Evolutionary conservation across 768 basidiomycete genomes (phyloP).

Genomic region (Gautieria morchelliformis): DNA sequence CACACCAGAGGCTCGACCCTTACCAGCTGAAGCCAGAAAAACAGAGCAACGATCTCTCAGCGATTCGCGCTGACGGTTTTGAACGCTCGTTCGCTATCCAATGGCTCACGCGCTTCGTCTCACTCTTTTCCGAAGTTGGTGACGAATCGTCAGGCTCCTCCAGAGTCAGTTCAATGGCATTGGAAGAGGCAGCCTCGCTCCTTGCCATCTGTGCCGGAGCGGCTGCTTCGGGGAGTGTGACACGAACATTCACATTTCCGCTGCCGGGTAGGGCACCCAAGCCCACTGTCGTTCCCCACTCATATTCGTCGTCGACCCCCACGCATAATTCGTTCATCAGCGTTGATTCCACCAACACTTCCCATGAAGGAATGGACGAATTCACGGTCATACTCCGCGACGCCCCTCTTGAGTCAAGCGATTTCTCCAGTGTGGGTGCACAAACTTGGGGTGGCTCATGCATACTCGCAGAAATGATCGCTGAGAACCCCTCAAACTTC

Average conservation of each 20-base stretch:
- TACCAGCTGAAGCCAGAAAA: neutral
- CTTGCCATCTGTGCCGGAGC: conserved; percentile 58
- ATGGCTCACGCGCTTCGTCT: conserved; percentile 66
- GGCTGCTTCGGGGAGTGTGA: conserved; percentile 48
- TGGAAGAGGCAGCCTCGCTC: conserved; percentile 44
- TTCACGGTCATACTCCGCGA: conserved; percentile 48
- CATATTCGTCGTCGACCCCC: neutral
- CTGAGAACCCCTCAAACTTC: conserved; percentile 44
- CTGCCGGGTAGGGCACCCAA: neutral
- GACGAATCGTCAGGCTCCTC: conserved; percentile 18
- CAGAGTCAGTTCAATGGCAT: conserved; percentile 8
- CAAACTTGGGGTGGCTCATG: conserved; percentile 89
- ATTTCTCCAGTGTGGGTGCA: conserved; percentile 65
- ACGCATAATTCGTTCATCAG: neutral
- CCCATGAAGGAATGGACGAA: conserved; percentile 1
- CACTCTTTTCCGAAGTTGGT: conserved; percentile 8
- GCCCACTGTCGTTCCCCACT: neutral
- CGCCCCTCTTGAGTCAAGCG: conserved; percentile 57
- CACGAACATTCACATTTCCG: conserved; percentile 42
- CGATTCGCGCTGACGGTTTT: conserved; percentile 47
- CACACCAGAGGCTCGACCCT: neutral
- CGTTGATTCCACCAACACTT: neutral
- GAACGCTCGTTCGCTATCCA: conserved; percentile 60
- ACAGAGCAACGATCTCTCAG: conserved; percentile 16
- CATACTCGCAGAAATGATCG: conserved; percentile 67